Base-by-base conservation (phyloP, 1,284 basidiomycete genomes). In the Thelephora terrestris region DNA sequence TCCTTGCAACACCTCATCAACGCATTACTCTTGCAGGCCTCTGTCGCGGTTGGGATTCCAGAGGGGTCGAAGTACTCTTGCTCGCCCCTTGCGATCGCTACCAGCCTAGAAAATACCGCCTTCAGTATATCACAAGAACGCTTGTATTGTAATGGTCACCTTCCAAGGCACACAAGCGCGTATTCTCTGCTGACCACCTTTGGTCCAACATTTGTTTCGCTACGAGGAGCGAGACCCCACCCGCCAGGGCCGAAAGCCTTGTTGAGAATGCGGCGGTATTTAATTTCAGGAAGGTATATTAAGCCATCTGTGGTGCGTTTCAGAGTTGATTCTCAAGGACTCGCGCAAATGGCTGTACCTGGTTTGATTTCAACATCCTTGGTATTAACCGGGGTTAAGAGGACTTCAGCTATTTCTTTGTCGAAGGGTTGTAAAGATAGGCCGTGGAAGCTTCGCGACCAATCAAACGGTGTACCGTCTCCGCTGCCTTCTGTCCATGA, bases 1-100 rank as follows among this genome's bases (percentile, higher is more conserved):
- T 99, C 95, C 64, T 99, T 99, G 71, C 92, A 96, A 65, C 95
- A 98, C 29, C 95, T 76, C 94, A 98, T 97, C 35, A 99, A 72
- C 2, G 95, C 95, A 57, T 99, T 98, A 58, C 87, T 91, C 68
- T 98, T 99, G 70, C 89, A 91, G 0, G 87, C 92, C 64, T 99
- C 95, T 0, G 88, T 90, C 0, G 95, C 95, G 0, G 94, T 99
- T 1, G 95, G 79, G 46, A 99, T 83, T 18, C 93, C 93, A 0
- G 78, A 76, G 2, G 90, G 85, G 60, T 95, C 91, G 61, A 97
- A 99, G 65, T 94, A 98, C 57, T 97, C 92, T 60, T 98, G 95
- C 67, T 99, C 95, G 39, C 95, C 95, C 50, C 95, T 77, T 1
- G 95, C 88, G 52, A 97, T 84, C 5, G 81, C 85, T 0, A 98